Evolutionary conservation across 2,329 filamentous ascomycete species (phyloP).

Genomic region (Neobulgaria alba): DNA sequence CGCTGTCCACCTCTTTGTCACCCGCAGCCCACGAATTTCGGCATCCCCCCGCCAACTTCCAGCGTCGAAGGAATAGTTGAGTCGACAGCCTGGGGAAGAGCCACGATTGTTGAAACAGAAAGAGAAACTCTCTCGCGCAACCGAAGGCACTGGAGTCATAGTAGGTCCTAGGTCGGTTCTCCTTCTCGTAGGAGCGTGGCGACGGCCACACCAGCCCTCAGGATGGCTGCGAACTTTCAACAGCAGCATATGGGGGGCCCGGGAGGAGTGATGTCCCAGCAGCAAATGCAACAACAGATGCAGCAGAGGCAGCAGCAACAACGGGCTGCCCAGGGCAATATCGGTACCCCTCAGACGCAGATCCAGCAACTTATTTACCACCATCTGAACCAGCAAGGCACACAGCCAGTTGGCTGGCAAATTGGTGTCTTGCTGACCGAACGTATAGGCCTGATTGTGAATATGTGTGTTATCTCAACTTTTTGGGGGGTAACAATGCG

Average conservation of each 20-base stretch:
- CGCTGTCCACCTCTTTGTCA: neutral
- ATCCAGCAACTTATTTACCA: conserved; percentile 24
- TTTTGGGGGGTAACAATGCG: neutral
- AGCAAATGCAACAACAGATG: conserved; percentile 16
- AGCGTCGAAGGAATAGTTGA: neutral
- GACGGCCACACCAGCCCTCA: conserved; percentile 18
- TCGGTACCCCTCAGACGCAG: conserved; percentile 10
- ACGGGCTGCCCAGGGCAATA: no score
- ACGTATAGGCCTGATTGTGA: conserved; percentile 25
- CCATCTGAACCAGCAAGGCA: conserved; percentile 17
- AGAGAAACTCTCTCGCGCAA: neutral
- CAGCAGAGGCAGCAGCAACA: conserved; percentile 12
- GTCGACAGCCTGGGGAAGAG: no score
- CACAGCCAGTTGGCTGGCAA: conserved; percentile 24
- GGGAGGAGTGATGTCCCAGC: conserved; percentile 25
- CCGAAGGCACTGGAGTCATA: neutral
- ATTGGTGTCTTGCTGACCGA: conserved; percentile 19
- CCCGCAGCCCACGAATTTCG: neutral
- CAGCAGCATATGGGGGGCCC: conserved; percentile 25
- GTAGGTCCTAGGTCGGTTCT: neutral
- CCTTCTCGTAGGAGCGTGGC: neutral
- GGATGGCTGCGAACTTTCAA: conserved; percentile 28
- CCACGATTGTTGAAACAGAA: no score
- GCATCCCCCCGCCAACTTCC: neutral
- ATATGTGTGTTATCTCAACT: conserved; percentile 22